These are phyloP conservation scores for Kazachstania taianensis DNA, from an alignment of 805 yeast genomes.

Conservation along the genomic window DNA sequence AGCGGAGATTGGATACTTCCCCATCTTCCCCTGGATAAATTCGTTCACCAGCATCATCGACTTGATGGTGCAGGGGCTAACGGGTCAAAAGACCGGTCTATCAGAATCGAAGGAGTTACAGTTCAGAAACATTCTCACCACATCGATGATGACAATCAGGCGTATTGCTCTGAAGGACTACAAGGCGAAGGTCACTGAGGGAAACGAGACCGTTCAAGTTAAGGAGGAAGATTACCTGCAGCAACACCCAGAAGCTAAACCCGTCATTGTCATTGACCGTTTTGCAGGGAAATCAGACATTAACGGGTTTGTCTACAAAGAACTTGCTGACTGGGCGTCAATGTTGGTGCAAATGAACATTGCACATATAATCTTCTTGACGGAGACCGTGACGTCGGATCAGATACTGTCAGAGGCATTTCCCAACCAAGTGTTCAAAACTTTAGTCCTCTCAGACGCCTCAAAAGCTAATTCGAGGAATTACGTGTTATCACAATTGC, in stretches of 20 bases:
- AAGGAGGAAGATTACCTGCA: conserved; percentile 77
- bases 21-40: conserved; percentile 88
- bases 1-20: conserved; percentile 76
- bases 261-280: conserved; percentile 75
- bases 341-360: conserved; percentile 60
- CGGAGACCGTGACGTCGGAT: conserved; percentile 74
- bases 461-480: conserved; percentile 55
- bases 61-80: conserved; percentile 76
- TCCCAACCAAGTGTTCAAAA: conserved; percentile 81
- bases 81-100: conserved; percentile 89
- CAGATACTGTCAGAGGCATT: conserved; percentile 59
- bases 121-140: conserved; percentile 65
- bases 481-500: conserved; percentile 53
- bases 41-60: conserved; percentile 70
- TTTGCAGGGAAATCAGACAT: conserved; percentile 49
- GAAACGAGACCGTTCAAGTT: conserved; percentile 28
- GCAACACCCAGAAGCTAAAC: conserved; percentile 76
- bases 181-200: conserved; percentile 26
- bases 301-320: conserved; percentile 58
- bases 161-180: conserved; percentile 45
- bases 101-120: conserved; percentile 77
- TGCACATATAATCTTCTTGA: conserved; percentile 84
- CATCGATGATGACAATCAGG: conserved; percentile 65
- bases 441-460: conserved; percentile 72
- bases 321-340: conserved; percentile 84